Percentiles rank a stretch among this genome's conserved stretches.
Evolutionary conservation across 2,329 filamentous ascomycete species (phyloP).

Genomic region (Orbilia javanica): DNA sequence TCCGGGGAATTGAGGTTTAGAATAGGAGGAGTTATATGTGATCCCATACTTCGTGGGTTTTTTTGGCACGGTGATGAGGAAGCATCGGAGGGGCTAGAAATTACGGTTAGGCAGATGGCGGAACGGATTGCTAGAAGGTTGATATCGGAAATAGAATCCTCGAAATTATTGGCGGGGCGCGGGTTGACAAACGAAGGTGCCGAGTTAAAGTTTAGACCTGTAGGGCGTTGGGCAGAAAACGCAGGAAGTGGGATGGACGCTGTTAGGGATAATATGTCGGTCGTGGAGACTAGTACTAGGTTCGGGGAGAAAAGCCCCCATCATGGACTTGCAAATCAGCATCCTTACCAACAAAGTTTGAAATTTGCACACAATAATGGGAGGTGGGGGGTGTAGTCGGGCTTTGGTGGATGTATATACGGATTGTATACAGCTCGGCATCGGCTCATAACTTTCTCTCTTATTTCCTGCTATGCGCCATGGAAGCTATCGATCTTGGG

Average conservation of each 20-base stretch:
- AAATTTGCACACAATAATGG: not conserved
- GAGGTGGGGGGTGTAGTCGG: not conserved
- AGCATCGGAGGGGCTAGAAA: not conserved
- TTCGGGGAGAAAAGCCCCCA: not conserved
- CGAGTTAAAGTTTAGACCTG: conserved; percentile 26
- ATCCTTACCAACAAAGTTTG: not conserved
- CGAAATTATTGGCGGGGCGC: conserved; percentile 5
- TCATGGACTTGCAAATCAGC: not conserved
- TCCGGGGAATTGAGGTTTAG: conserved; percentile 22
- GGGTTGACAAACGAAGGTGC: not conserved
- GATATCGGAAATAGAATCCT: conserved; percentile 15
- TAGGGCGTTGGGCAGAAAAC: conserved; percentile 11
- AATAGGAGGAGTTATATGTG: conserved; percentile 27
- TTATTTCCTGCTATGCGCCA: too few species aligned
- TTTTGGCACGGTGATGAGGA: conserved; percentile 32
- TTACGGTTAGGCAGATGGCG: conserved; percentile 37
- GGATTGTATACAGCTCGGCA: too few species aligned
- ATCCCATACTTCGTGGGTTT: conserved; percentile 36
- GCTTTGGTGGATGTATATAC: too few species aligned
- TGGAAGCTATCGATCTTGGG: too few species aligned
- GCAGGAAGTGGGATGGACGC: conserved; percentile 30
- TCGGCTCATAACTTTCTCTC: too few species aligned
- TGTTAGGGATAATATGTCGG: conserved; percentile 28
- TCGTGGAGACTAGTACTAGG: conserved; percentile 20
- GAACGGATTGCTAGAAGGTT: conserved; percentile 25